Evolutionary conservation across 495 filamentous ascomycete genomes (phyloP).

Genomic region (Geopyxis carbonaria): DNA sequence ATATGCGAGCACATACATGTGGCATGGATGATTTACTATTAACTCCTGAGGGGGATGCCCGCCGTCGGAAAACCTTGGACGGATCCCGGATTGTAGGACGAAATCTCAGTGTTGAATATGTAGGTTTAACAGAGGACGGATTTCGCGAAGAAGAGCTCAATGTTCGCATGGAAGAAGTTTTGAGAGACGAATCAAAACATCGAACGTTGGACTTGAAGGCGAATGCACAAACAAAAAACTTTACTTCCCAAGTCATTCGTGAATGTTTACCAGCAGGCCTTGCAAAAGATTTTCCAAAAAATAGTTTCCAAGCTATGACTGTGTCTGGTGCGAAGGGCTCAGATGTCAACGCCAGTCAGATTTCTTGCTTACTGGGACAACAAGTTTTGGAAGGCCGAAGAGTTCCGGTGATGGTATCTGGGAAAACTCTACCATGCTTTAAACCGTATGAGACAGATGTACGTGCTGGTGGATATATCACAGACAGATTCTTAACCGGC

Average conservation of each 20-base stretch:
- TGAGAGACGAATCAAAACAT: constrained; percentile 81
- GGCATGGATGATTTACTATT: constrained; percentile 91
- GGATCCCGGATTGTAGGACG: constrained; percentile 58
- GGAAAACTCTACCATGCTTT: constrained; percentile 91
- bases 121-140: constrained; percentile 50
- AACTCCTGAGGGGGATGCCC: constrained; percentile 60
- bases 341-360: constrained; percentile 84
- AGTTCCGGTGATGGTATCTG: constrained; percentile 94
- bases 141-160: constrained; percentile 52
- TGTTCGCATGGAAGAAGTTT: constrained; percentile 67
- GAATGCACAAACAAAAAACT: constrained; percentile 47
- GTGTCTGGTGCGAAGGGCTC: constrained; percentile 89
- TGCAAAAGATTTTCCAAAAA: constrained; percentile 81
- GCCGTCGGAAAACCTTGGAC: constrained; percentile 50
- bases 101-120: constrained; percentile 74
- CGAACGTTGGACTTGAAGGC: constrained; percentile 69
- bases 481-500: constrained; percentile 93
- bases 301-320: constrained; percentile 99
- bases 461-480: constrained; percentile 84
- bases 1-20: constrained; percentile 89
- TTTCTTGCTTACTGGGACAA: constrained; percentile 94
- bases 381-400: constrained; percentile 89
- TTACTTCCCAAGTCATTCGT: constrained; percentile 64
- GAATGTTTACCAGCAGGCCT: constrained; percentile 67
- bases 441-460: constrained; percentile 76